phyloP scores from a whole-genome alignment of 345 rosid species.

The Pelargonium nanum region DNA sequence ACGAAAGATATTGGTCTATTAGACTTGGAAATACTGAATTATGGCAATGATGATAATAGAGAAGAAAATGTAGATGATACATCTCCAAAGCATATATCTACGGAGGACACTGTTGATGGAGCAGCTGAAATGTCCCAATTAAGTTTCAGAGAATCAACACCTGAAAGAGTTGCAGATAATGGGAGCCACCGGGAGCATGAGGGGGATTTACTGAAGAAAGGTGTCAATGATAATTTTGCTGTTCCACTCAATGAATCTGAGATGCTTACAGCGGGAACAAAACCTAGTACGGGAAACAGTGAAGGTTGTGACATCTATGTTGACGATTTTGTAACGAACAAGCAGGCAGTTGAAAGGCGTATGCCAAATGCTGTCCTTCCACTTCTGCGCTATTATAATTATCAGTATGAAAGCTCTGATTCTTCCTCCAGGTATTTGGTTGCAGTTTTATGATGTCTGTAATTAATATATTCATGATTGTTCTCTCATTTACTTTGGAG shows the following conservation, averaged over 20 bases:
- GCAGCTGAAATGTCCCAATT: conserved; percentile 19
- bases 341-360: conserved; percentile 43
- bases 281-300: conserved; percentile 21
- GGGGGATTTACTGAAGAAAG: conserved; percentile 17
- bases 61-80: conserved; percentile 17
- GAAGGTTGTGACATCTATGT: conserved; percentile 23
- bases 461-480: no score
- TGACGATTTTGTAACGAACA: conserved; percentile 30
- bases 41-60: conserved; percentile 9
- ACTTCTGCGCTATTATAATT: conserved; percentile 50
- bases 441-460: background rate
- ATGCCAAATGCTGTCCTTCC: conserved; percentile 49
- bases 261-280: conserved; percentile 19
- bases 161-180: conserved; percentile 24
- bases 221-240: conserved; percentile 17
- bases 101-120: conserved; percentile 21
- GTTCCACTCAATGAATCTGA: conserved; percentile 26
- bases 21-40: background rate
- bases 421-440: conserved; percentile 55
- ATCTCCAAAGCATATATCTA: conserved; percentile 17
- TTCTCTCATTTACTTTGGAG: background rate
- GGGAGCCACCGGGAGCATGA: conserved; percentile 23
- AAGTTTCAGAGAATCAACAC: conserved; percentile 27
- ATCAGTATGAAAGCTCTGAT: conserved; percentile 72
- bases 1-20: conserved; percentile 33